Evolutionary conservation across 257 asterid genomes (phyloP).

Genomic region (Orobanche coerulescens): DNA sequence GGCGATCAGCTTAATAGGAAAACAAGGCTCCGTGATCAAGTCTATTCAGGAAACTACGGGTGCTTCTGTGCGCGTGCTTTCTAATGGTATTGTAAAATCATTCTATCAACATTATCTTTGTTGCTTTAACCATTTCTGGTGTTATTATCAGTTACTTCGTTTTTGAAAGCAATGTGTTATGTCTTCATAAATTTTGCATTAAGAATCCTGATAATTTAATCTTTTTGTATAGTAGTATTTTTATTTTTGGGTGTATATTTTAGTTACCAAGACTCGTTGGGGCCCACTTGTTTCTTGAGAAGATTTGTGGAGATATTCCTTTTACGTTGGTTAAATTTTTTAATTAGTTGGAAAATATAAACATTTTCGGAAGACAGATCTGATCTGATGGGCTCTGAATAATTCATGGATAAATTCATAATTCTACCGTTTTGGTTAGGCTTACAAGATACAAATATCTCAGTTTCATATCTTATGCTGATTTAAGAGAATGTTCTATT

Average conservation of each 20-base stretch:
- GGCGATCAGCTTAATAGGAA: conserved; percentile 67
- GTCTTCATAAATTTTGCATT: neutral
- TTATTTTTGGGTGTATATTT: neutral
- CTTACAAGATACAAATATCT: neutral
- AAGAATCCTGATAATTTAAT: neutral
- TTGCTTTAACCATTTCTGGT: conserved; percentile 12
- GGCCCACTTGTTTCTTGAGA: too few species aligned
- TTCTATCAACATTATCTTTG: conserved; percentile 11
- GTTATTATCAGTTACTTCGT: neutral
- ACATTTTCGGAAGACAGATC: neutral
- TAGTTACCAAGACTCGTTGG: neutral
- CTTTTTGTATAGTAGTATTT: neutral
- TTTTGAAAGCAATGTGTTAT: neutral
- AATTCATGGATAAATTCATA: conserved; percentile 16
- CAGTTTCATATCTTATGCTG: neutral
- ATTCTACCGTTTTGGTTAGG: neutral
- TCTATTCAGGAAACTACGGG: conserved; percentile 62
- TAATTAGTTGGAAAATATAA: neutral
- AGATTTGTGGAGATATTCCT: too few species aligned
- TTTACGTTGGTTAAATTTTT: too few species aligned
- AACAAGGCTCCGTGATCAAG: conserved; percentile 60
- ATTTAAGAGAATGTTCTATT: neutral
- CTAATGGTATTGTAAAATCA: conserved; percentile 40
- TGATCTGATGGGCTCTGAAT: neutral
- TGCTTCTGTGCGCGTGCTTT: conserved; percentile 54